Percentiles rank a stretch among this genome's conserved stretches.
Conservation (phyloP, 306 rosid species). For the Begonia peltatifolia region DNA sequence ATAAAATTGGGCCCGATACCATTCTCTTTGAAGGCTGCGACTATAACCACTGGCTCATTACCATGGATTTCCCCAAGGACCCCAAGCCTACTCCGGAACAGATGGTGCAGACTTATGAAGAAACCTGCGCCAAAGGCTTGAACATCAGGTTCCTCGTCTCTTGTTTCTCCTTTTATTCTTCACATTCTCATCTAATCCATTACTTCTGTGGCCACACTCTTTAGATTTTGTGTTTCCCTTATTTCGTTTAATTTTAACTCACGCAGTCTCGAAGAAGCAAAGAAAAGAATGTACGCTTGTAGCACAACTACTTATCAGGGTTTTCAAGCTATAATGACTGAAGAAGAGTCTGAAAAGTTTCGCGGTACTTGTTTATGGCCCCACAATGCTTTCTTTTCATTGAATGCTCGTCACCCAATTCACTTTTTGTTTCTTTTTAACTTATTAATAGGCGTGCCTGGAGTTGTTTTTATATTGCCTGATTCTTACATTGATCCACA, state of each 20-base stretch:
- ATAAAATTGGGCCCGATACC: slow-evolving; percentile 51
- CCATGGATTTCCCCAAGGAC: slow-evolving; percentile 47
- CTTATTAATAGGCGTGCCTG: slow-evolving; percentile 38
- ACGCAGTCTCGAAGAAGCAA: slow-evolving; percentile 77
- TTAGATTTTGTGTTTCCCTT: too few species aligned
- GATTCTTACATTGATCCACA: slow-evolving; percentile 71
- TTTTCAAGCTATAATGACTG: slow-evolving; percentile 70
- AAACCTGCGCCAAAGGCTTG: slow-evolving; percentile 70
- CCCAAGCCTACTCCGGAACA: slow-evolving; percentile 35
- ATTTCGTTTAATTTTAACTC: slow-evolving; percentile 3
- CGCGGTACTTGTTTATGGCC: slow-evolving; percentile 27
- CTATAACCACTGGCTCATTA: slow-evolving; percentile 75
- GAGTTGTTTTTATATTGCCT: slow-evolving; percentile 66
- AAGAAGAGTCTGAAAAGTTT: slow-evolving; percentile 74
- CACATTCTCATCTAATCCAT: background rate
- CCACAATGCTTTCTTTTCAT: background rate
- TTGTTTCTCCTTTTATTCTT: background rate
- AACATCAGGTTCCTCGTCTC: slow-evolving; percentile 37
- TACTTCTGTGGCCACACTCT: too few species aligned
- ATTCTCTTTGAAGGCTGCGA: slow-evolving; percentile 85
- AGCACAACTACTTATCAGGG: slow-evolving; percentile 76
- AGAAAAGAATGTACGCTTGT: slow-evolving; percentile 72
- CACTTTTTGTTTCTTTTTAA: too few species aligned
- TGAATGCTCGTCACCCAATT: background rate
- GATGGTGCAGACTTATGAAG: slow-evolving; percentile 48